Conservation (phyloP, 305 asterid species). For the Solanum chacoense region DNA sequence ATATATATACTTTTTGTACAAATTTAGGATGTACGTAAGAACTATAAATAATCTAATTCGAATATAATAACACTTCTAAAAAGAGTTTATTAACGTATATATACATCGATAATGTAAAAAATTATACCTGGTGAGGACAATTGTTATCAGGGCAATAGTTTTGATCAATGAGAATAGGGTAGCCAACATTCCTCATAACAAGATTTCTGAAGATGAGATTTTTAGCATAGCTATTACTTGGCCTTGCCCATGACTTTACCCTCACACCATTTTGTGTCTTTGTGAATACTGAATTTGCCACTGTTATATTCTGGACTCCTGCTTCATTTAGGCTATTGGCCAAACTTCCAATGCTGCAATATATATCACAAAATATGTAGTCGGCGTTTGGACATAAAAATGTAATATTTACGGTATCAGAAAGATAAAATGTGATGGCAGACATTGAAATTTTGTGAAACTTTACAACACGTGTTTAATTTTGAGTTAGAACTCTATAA, state of each 20-base stretch:
- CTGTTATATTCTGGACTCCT: conserved; percentile 57
- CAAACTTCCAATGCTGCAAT: conserved; percentile 49
- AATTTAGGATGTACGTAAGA: too few relatives aligned
- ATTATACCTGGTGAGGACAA: conserved; percentile 46
- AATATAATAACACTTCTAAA: too few relatives aligned
- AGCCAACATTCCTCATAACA: conserved; percentile 38
- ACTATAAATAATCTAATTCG: too few relatives aligned
- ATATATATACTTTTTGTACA: too few relatives aligned
- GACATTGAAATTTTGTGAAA: too few relatives aligned
- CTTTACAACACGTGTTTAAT: too few relatives aligned
- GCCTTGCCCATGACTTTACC: conserved; percentile 60
- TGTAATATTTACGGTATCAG: too few relatives aligned
- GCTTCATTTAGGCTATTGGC: conserved; percentile 26
- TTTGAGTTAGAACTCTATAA: too few relatives aligned
- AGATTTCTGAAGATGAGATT: conserved; percentile 33
- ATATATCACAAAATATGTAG: neutral
- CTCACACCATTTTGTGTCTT: conserved; percentile 54
- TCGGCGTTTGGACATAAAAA: too few relatives aligned
- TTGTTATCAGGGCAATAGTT: conserved; percentile 34
- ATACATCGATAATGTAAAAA: neutral
- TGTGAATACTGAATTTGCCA: conserved; percentile 38
- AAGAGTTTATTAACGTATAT: neutral
- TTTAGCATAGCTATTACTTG: conserved; percentile 31
- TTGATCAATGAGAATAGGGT: conserved; percentile 50
- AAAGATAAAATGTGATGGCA: neutral